A percentile compares a stretch with the other conserved stretches of the same genome.
phyloP scores from a whole-genome alignment of 441 rosid genomes.

The Hypseocharis bilobata region DNA sequence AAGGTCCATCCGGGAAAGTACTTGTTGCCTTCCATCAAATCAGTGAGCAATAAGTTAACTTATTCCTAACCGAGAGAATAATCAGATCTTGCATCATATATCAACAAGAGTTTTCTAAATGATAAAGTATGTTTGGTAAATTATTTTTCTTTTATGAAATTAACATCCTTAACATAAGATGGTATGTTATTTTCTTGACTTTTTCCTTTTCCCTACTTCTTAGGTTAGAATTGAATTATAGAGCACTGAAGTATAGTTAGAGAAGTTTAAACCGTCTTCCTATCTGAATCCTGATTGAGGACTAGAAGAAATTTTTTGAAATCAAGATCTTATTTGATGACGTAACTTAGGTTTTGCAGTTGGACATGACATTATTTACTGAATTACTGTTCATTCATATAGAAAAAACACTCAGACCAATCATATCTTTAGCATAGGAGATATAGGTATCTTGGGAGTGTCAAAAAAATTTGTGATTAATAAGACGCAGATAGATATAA shows the following conservation, averaged over 20 bases:
- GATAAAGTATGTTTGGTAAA: not conserved
- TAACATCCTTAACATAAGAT: not conserved
- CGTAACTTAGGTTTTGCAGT: too few species aligned
- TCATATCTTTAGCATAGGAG: too few species aligned
- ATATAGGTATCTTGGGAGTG: not conserved
- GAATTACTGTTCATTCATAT: too few species aligned
- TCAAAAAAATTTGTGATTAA: not conserved
- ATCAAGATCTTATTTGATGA: too few species aligned
- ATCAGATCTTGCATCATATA: not conserved
- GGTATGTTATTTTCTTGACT: not conserved
- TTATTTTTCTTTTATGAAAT: not conserved
- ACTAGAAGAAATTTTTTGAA: not conserved
- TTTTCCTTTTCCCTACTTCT: not conserved
- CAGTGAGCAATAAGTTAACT: not conserved
- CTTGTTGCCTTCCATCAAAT: not conserved
- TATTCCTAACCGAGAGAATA: not conserved
- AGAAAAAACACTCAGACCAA: too few species aligned
- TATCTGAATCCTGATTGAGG: not conserved
- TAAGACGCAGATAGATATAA: not conserved
- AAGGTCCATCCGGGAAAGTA: constrained; percentile 2
- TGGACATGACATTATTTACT: too few species aligned
- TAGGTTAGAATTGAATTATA: not conserved
- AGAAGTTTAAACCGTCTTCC: not conserved
- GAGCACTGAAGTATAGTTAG: not conserved
- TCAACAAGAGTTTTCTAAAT: constrained; percentile 2